Percentiles rank a stretch among this genome's conserved stretches.
phyloP scores from a whole-genome alignment of 2,329 filamentous ascomycete species.

The Monilinia polystroma region DNA sequence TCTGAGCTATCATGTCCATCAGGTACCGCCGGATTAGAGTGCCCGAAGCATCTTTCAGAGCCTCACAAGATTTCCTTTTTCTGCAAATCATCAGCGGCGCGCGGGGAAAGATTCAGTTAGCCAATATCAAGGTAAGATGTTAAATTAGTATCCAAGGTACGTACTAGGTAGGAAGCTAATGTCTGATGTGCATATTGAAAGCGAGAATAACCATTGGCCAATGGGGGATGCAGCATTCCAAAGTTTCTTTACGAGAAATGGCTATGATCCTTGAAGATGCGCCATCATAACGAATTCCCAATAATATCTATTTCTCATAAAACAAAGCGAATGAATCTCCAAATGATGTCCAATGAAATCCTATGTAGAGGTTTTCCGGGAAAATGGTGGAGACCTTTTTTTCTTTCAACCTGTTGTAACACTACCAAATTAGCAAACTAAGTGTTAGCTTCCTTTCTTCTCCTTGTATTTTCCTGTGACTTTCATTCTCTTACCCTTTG shows the following conservation, averaged over 20 bases:
- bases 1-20: slow-evolving; percentile 24
- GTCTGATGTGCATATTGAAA: slow-evolving; percentile 20
- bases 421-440: slow-evolving; percentile 9
- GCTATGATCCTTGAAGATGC: slow-evolving; percentile 7
- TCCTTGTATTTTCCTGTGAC: neutral
- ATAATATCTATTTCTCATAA: neutral
- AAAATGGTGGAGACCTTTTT: slow-evolving; percentile 6
- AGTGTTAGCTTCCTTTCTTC: neutral
- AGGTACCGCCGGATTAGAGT: slow-evolving; percentile 20
- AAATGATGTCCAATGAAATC: neutral
- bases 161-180: neutral
- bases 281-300: slow-evolving; percentile 6
- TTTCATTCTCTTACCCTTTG: no score
- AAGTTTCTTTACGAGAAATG: slow-evolving; percentile 2
- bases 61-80: slow-evolving; percentile 20
- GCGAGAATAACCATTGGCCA: slow-evolving; percentile 14
- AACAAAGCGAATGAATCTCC: neutral
- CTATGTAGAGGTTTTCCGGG: slow-evolving; percentile 3
- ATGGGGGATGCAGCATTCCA: slow-evolving; percentile 4
- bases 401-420: slow-evolving; percentile 16
- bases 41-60: slow-evolving; percentile 21
- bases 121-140: slow-evolving; percentile 1
- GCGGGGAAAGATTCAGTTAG: slow-evolving; percentile 9
- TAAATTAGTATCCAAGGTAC: neutral
- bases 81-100: slow-evolving; percentile 22